Base-by-base conservation (phyloP, 192 early-diverging fungal species). In the Coemansia sp. region DNA sequence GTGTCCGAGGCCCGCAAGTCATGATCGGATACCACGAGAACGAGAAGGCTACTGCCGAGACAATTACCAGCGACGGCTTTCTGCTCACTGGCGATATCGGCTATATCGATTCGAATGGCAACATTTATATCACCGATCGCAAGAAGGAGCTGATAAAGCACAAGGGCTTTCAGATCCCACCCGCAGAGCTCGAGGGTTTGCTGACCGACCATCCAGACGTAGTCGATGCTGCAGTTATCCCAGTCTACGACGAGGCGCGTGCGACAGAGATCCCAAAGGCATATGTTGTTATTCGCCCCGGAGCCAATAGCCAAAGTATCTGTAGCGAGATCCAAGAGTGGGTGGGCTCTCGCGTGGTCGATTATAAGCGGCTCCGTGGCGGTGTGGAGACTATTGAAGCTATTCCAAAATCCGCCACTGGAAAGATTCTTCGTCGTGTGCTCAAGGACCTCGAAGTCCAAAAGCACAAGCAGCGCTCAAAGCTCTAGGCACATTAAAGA, bases 121-220 rank as follows among this genome's bases (percentile, higher is more conserved):
- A 88, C 34, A 81, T 87, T 26, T 88, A 69, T 64, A 84, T 89
- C 36, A 84, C 87, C 8, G 91, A 91, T 63, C 91, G 95, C 31
- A 69, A 92, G 36, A 98, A 95, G 82, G 93, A 95, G 69, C 85
- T 96, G 36, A 95, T 95, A 79, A 97, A 97, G 74, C 95, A 94
- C 89, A 95, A 97, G 69, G 86, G 88, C 8, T 86, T 86, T 72
- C 85, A 87, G 79, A 91, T 97, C 23, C 85, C 94, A 0, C 95
- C 94, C 1, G 94, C 94, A 8, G 94, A 95, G 76, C 83, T 97
- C 13, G 95, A 97, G 70, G 89, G 86, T 1, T 58, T 89, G 64
- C 75, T 95, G 55, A 66, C 91, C 0, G 74, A 85, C 39, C 90
- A 95, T 48, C 88, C 90, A 0, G 59, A 62, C 9, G 82, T 97